Percentiles rank a stretch among this genome's conserved stretches.
Evolutionary conservation across 2,329 filamentous ascomycete species (phyloP).

Genomic region (Davidsoniella neocaledoniae): DNA sequence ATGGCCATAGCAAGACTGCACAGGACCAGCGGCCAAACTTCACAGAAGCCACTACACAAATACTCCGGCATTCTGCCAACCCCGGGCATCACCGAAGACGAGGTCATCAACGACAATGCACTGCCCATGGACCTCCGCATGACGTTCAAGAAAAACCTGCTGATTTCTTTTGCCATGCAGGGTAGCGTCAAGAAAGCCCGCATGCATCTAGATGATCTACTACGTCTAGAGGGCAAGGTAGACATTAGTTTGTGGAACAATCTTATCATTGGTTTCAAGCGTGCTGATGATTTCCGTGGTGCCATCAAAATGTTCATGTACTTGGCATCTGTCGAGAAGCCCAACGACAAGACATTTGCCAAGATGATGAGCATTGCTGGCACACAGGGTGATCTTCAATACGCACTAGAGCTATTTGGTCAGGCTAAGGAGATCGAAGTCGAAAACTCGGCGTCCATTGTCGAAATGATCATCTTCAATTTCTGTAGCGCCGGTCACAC

Average conservation of each 20-base stretch:
- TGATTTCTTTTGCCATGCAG: slow-evolving; percentile 7
- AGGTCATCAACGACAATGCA: not conserved
- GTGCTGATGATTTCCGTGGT: slow-evolving; percentile 47
- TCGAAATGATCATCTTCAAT: slow-evolving; percentile 7
- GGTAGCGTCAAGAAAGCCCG: slow-evolving; percentile 9
- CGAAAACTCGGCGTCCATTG: slow-evolving; percentile 27
- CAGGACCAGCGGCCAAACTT: not conserved
- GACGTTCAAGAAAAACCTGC: slow-evolving; percentile 6
- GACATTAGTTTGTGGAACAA: slow-evolving; percentile 56
- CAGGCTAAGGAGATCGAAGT: slow-evolving; percentile 39
- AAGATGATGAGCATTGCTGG: slow-evolving; percentile 59
- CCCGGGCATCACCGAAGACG: not conserved
- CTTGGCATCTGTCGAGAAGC: slow-evolving; percentile 32
- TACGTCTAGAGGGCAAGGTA: slow-evolving; percentile 22
- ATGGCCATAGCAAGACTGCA: not conserved
- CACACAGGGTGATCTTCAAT: slow-evolving; percentile 54
- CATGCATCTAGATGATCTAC: slow-evolving; percentile 9
- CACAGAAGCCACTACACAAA: not conserved
- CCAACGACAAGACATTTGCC: slow-evolving; percentile 49
- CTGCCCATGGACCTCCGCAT: slow-evolving; percentile 1
- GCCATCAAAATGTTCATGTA: slow-evolving; percentile 47
- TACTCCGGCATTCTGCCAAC: not conserved
- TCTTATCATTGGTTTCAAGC: slow-evolving; percentile 53
- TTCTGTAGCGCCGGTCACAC: slow-evolving; percentile 33
- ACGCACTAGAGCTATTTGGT: slow-evolving; percentile 47